Conservation (phyloP, 2,329 filamentous ascomycete genomes). For the Fusarium sp. region DNA sequence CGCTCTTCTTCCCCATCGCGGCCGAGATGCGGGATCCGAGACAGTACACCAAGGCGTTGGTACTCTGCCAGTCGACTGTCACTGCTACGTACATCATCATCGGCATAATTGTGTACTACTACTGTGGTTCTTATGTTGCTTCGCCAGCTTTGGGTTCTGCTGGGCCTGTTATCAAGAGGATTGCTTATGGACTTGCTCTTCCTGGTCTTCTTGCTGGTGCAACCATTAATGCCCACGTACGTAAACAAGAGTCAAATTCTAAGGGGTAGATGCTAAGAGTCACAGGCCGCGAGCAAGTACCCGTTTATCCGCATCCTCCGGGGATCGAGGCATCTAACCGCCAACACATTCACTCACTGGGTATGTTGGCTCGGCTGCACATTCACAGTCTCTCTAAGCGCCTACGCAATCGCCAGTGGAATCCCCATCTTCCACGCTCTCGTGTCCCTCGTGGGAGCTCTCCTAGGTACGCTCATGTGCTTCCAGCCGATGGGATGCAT, state of each 20-base stretch:
- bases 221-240: constrained; percentile 43
- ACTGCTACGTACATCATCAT: constrained; percentile 50
- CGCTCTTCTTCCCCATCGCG: constrained; percentile 49
- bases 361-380: constrained; percentile 48
- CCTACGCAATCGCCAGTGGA: constrained; percentile 44
- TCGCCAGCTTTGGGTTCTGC: constrained; percentile 62
- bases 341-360: constrained; percentile 48
- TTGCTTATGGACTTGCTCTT: constrained; percentile 55
- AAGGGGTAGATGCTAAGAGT: background rate
- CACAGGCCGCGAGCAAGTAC: constrained; percentile 22
- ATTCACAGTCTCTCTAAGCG: constrained; percentile 36
- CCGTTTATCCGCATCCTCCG: constrained; percentile 39
- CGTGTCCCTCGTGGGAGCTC: constrained; percentile 47
- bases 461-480: constrained; percentile 47
- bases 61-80: constrained; percentile 44
- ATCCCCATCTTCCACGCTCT: constrained; percentile 43
- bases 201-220: constrained; percentile 46
- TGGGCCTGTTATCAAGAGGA: constrained; percentile 55
- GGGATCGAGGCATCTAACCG: constrained; percentile 45
- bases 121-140: constrained; percentile 59
- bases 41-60: constrained; percentile 42
- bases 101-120: constrained; percentile 57
- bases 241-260: background rate
- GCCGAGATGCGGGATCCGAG: constrained; percentile 49
- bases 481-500: constrained; percentile 47